These are phyloP conservation scores for Huntiella bhutanensis DNA, from an alignment of 2,329 filamentous ascomycete genomes.

Conservation along the genomic window DNA sequence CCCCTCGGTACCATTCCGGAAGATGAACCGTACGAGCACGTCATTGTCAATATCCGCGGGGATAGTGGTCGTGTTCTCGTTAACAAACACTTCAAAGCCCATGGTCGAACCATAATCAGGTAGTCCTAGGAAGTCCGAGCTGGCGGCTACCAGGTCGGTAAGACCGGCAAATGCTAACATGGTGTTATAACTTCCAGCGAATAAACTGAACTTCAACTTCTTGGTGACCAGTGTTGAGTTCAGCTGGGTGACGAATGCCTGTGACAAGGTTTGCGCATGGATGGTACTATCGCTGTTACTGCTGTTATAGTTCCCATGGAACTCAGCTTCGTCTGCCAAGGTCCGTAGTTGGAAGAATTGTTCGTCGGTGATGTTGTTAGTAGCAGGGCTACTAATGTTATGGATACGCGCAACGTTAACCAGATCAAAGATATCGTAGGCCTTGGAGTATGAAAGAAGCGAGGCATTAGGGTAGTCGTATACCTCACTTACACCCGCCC, in stretches of 20 bases:
- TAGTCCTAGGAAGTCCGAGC: conserved; percentile 17
- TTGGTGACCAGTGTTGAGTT: conserved; percentile 17
- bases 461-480: conserved; percentile 17
- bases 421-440: conserved; percentile 21
- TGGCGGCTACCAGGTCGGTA: conserved; percentile 15
- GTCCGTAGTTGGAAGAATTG: conserved; percentile 19
- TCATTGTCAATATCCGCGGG: conserved; percentile 15
- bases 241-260: conserved; percentile 17
- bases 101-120: conserved; percentile 21
- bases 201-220: conserved; percentile 19
- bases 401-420: conserved; percentile 20
- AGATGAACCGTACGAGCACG: conserved; percentile 19
- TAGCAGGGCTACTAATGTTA: conserved; percentile 16
- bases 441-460: conserved; percentile 19
- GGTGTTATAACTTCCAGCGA: conserved; percentile 20
- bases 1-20: conserved; percentile 19
- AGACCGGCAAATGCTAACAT: conserved; percentile 21
- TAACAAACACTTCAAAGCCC: conserved; percentile 19
- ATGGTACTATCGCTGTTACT: conserved; percentile 17
- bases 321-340: conserved; percentile 19
- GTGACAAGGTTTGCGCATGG: conserved; percentile 18
- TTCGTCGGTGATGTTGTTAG: conserved; percentile 17
- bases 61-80: conserved; percentile 14
- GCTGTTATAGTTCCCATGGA: conserved; percentile 18
- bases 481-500: conserved; percentile 16